A percentile compares a stretch with the other conserved stretches of the same genome.
Conservation (phyloP, 306 rosid species). For the Benincasa hispida region DNA sequence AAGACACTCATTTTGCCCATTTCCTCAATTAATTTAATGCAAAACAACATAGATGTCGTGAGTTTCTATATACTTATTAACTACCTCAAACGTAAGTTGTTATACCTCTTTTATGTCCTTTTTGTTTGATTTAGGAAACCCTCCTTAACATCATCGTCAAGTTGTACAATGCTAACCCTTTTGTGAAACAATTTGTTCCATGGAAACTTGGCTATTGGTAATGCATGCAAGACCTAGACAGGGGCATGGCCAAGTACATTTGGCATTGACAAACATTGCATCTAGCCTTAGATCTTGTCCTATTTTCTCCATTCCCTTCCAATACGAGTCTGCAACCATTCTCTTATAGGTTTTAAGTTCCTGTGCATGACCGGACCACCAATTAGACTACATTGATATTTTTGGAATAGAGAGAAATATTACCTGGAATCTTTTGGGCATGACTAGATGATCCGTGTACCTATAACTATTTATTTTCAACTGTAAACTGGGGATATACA, state of each 20-base stretch:
- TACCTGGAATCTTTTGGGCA: not conserved
- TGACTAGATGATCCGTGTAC: not conserved
- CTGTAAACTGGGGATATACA: too few species aligned
- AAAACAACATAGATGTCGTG: not conserved
- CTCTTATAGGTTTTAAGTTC: not conserved
- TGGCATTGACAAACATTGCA: not conserved
- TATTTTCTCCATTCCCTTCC: not conserved
- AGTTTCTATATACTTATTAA: not conserved
- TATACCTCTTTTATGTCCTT: not conserved
- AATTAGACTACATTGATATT: too few species aligned
- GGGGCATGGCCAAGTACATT: not conserved
- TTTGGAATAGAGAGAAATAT: not conserved
- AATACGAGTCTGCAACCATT: not conserved
- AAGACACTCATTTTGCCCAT: too few species aligned
- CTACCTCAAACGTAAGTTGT: not conserved
- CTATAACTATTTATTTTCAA: not conserved
- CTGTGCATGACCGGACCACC: too few species aligned
- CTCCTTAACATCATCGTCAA: not conserved
- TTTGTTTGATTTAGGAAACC: not conserved
- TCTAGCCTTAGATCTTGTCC: not conserved
- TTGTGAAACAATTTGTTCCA: not conserved
- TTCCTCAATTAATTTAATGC: not conserved
- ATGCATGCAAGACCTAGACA: not conserved
- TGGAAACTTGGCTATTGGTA: not conserved
- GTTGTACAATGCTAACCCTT: too few species aligned